Percentiles rank a stretch among this genome's conserved stretches.
Evolutionary conservation across 768 basidiomycete genomes (phyloP).

Genomic region (Psilocybe sp.): DNA sequence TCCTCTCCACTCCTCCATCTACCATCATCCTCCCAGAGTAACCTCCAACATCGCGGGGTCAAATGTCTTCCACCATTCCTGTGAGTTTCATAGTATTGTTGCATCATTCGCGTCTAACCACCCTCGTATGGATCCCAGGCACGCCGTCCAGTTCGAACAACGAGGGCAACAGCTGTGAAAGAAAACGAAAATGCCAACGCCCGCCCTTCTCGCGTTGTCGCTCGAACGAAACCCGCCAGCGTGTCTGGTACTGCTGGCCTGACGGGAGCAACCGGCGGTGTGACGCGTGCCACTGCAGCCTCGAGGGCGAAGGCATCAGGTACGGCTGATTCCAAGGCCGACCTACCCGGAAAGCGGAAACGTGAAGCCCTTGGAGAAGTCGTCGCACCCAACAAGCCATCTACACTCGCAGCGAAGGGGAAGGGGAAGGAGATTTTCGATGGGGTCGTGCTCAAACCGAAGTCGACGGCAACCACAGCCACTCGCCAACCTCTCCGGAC

Average conservation of each 20-base stretch:
- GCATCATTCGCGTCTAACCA: too few species aligned
- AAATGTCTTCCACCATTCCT: too few species aligned
- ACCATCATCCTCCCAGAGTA: too few species aligned
- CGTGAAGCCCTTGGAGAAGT: constrained; percentile 76
- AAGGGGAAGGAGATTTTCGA: constrained; percentile 32
- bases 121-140: too few species aligned
- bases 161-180: constrained; percentile 24
- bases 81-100: too few species aligned
- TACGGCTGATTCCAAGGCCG: constrained; percentile 28
- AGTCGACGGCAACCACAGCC: too few species aligned
- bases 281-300: constrained; percentile 37
- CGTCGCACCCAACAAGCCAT: constrained; percentile 28
- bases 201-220: constrained; percentile 44
- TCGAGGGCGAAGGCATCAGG: constrained; percentile 32
- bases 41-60: too few species aligned
- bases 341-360: constrained; percentile 64
- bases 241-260: constrained; percentile 23
- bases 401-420: constrained; percentile 32
- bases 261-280: constrained; percentile 31
- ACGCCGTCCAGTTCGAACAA: constrained; percentile 3
- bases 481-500: too few species aligned
- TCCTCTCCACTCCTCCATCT: too few species aligned
- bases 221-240: constrained; percentile 53
- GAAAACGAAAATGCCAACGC: constrained; percentile 72
- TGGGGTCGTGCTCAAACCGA: constrained; percentile 5